Conservation (phyloP, 2,329 filamentous ascomycete genomes). For the Cyclaneusma minus region DNA sequence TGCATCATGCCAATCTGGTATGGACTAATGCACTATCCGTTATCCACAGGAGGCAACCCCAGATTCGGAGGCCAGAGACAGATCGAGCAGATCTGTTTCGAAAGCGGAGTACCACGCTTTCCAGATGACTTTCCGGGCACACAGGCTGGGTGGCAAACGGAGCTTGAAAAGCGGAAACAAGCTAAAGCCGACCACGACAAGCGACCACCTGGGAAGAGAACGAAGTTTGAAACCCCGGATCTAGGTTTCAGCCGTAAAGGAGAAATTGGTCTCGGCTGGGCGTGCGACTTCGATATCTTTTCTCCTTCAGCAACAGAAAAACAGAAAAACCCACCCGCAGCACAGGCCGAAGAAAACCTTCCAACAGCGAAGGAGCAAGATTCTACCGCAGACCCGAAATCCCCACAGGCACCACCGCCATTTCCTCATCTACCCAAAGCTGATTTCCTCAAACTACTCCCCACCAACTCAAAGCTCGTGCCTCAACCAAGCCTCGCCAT, state of each 20-base stretch:
- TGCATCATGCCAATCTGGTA: slow-evolving; percentile 81
- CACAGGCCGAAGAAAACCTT: background rate
- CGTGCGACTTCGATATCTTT: slow-evolving; percentile 70
- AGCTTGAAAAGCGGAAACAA: slow-evolving; percentile 45
- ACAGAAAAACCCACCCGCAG: too few relatives aligned
- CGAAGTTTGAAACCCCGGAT: slow-evolving; percentile 59
- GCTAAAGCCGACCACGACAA: slow-evolving; percentile 54
- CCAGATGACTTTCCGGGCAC: slow-evolving; percentile 75
- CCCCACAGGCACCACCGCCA: slow-evolving; percentile 8
- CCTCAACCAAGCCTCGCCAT: slow-evolving; percentile 31
- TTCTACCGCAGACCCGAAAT: slow-evolving; percentile 7
- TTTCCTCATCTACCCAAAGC: slow-evolving; percentile 10
- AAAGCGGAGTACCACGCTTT: slow-evolving; percentile 66
- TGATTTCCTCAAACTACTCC: slow-evolving; percentile 13
- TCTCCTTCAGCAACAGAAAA: background rate
- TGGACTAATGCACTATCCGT: slow-evolving; percentile 64
- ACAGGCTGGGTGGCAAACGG: slow-evolving; percentile 64
- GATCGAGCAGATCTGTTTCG: slow-evolving; percentile 65
- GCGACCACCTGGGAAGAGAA: slow-evolving; percentile 67
- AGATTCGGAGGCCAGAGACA: slow-evolving; percentile 73
- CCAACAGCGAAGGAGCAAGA: slow-evolving; percentile 1
- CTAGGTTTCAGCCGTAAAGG: slow-evolving; percentile 62
- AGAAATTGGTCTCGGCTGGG: slow-evolving; percentile 68
- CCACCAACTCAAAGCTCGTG: slow-evolving; percentile 7
- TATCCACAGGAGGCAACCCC: slow-evolving; percentile 66